These are phyloP conservation scores for Mycena citricolor DNA, from an alignment of 1,284 basidiomycete species.

Conservation along the genomic window DNA sequence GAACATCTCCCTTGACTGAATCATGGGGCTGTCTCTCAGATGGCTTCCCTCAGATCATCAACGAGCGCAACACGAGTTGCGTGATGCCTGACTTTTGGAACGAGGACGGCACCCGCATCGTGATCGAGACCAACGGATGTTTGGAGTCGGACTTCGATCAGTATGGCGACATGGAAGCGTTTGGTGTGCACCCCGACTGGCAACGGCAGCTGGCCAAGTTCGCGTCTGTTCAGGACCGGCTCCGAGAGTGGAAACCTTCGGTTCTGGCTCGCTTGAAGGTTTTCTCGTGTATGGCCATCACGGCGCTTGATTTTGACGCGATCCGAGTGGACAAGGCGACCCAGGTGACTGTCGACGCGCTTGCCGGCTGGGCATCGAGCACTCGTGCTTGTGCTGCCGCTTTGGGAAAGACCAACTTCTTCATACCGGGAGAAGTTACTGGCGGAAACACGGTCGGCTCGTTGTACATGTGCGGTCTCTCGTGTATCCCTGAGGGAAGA, in stretches of 20 bases:
- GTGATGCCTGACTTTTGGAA: constrained; percentile 76
- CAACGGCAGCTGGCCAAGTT: constrained; percentile 92
- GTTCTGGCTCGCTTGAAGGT: constrained; percentile 75
- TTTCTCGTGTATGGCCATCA: constrained; percentile 83
- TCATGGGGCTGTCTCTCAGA: constrained; percentile 9
- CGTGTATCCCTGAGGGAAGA: background rate
- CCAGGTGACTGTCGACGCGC: constrained; percentile 81
- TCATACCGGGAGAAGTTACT: constrained; percentile 90
- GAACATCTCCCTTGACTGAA: constrained; percentile 1
- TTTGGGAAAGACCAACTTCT: constrained; percentile 82
- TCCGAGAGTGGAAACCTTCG: constrained; percentile 81
- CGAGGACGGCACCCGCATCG: constrained; percentile 66
- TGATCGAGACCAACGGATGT: constrained; percentile 66
- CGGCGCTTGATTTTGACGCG: constrained; percentile 84
- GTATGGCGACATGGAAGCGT: constrained; percentile 93
- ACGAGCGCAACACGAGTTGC: constrained; percentile 73
- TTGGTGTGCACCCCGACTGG: constrained; percentile 93
- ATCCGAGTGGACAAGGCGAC: constrained; percentile 95
- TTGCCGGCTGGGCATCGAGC: constrained; percentile 71
- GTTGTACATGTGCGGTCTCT: constrained; percentile 68
- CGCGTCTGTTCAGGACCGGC: constrained; percentile 91
- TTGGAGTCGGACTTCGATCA: constrained; percentile 85
- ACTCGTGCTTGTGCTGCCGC: constrained; percentile 72
- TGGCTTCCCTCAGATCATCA: constrained; percentile 52
- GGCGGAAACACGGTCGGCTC: constrained; percentile 89